Conservation (phyloP, 345 rosid genomes). For the Limnanthes douglasii region DNA sequence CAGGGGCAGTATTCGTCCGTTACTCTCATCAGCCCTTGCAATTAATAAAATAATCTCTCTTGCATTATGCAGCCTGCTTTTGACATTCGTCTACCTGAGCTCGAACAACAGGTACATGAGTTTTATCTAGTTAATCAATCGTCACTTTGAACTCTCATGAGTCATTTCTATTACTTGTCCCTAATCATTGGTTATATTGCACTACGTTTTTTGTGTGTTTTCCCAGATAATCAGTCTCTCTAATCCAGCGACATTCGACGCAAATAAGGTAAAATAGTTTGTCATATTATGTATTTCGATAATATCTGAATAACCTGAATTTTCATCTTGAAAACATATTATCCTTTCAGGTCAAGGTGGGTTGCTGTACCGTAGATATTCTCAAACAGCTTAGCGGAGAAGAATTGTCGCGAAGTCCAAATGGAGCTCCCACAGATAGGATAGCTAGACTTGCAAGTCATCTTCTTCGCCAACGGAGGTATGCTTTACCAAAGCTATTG, state of each 20-base stretch:
- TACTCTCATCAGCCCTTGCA: too few species aligned
- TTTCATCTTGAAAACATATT: too few species aligned
- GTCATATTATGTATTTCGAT: neutral
- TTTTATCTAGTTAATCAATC: neutral
- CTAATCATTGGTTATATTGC: slow-evolving; percentile 1
- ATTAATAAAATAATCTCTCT: too few species aligned
- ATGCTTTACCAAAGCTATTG: too few species aligned
- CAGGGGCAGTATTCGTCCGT: too few species aligned
- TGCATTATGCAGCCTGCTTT: slow-evolving; percentile 58
- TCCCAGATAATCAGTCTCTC: slow-evolving; percentile 49
- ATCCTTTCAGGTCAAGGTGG: slow-evolving; percentile 76
- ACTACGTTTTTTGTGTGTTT: neutral
- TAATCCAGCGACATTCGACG: slow-evolving; percentile 74
- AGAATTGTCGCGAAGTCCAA: slow-evolving; percentile 59
- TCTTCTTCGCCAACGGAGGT: slow-evolving; percentile 62
- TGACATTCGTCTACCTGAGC: slow-evolving; percentile 29
- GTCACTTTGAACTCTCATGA: slow-evolving; percentile 3
- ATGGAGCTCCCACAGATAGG: slow-evolving; percentile 55
- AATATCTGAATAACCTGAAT: too few species aligned
- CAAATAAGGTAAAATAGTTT: slow-evolving; percentile 44
- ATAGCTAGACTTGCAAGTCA: slow-evolving; percentile 77
- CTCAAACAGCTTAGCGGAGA: slow-evolving; percentile 82
- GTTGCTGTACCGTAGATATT: slow-evolving; percentile 82
- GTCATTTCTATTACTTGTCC: neutral
- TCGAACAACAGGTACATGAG: slow-evolving; percentile 44